Conservation (phyloP, 306 rosid genomes). For the Datisca glomerata region DNA sequence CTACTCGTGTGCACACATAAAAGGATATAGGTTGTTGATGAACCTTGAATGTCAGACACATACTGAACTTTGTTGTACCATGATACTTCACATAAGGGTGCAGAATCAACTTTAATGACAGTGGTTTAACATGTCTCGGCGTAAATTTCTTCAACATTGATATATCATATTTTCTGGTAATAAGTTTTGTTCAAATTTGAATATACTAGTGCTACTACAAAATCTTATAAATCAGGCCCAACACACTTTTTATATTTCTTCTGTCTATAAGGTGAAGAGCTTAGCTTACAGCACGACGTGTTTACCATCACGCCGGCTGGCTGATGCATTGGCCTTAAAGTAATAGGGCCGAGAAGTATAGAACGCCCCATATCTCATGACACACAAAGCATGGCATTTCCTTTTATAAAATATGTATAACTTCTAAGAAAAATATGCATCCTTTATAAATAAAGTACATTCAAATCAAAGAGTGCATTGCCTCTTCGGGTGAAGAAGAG, state of each 20-base stretch:
- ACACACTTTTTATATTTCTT: constrained; percentile 5
- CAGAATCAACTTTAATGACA: too few relatives aligned
- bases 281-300: constrained; percentile 6
- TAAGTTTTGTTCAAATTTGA: too few relatives aligned
- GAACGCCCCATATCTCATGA: not conserved
- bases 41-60: too few relatives aligned
- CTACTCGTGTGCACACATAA: too few relatives aligned
- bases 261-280: constrained; percentile 1
- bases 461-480: not conserved
- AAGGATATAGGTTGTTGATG: too few relatives aligned
- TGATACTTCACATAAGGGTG: too few relatives aligned
- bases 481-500: not conserved
- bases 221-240: too few relatives aligned
- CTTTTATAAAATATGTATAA: not conserved
- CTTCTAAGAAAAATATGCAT: not conserved
- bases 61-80: too few relatives aligned
- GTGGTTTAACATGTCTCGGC: too few relatives aligned
- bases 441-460: not conserved
- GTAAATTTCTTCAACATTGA: too few relatives aligned
- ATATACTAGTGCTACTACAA: not conserved
- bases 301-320: not conserved
- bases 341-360: not conserved
- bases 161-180: too few relatives aligned
- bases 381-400: not conserved
- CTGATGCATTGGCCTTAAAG: not conserved